Evolutionary conservation across 192 early-diverging fungal species (phyloP).

Genomic region (Piromyces finnis): DNA sequence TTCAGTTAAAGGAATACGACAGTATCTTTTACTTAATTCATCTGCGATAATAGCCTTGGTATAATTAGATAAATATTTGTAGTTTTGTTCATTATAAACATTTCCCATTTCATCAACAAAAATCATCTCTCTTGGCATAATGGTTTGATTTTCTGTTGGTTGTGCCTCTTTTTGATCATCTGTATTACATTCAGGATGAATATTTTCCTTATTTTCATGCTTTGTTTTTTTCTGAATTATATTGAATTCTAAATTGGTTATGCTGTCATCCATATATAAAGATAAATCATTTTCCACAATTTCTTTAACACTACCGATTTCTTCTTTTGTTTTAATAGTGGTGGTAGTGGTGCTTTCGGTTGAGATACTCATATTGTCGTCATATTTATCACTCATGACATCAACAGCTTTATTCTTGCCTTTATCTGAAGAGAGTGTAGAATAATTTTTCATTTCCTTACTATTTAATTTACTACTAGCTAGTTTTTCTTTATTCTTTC

Average conservation of each 20-base stretch:
- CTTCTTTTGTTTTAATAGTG: background rate
- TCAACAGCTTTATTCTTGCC: background rate
- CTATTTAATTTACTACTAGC: no score
- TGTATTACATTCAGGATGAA: background rate
- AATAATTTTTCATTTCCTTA: no score
- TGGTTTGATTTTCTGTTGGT: background rate
- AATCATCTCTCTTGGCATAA: background rate
- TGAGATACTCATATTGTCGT: background rate
- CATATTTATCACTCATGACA: background rate
- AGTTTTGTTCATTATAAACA: background rate
- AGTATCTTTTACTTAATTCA: background rate
- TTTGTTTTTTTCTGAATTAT: background rate
- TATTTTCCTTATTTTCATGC: background rate
- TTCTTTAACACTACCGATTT: no score
- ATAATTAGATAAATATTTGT: background rate
- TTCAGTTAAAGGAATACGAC: background rate
- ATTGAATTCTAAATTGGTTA: background rate
- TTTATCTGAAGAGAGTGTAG: background rate
- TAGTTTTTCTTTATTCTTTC: background rate
- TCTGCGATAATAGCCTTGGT: background rate
- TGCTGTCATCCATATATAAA: background rate
- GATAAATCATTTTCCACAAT: background rate
- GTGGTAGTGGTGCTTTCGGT: background rate
- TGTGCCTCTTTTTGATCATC: no score
- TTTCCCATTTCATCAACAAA: background rate